Evolutionary conservation across 805 yeast species (phyloP).

Genomic region (Starmerella stellata): DNA sequence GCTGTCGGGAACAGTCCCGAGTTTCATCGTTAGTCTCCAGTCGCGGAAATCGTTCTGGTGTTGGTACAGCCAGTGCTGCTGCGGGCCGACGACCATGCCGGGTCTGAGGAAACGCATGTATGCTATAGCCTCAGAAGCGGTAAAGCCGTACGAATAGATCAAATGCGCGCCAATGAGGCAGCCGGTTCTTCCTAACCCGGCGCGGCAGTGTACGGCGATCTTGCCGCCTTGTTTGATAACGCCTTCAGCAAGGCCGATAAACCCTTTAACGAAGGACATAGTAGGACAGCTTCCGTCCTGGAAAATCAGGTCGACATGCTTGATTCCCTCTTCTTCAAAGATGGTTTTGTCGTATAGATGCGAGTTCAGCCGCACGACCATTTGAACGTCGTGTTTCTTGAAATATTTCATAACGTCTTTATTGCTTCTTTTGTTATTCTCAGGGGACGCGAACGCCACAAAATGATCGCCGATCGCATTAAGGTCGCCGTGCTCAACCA

Average conservation of each 20-base stretch:
- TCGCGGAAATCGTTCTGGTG: conserved; percentile 93
- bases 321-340: conserved; percentile 65
- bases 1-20: conserved; percentile 44
- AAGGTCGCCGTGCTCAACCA: conserved; percentile 94
- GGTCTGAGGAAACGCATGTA: conserved; percentile 93
- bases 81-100: conserved; percentile 99
- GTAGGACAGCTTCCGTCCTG: conserved; percentile 98
- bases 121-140: conserved; percentile 91
- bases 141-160: conserved; percentile 89
- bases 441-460: conserved; percentile 95
- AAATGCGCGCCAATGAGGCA: conserved; percentile 94
- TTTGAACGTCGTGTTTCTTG: conserved; percentile 49
- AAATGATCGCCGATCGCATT: conserved; percentile 82
- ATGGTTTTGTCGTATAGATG: conserved; percentile 74
- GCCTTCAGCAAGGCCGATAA: conserved; percentile 88
- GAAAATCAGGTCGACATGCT: conserved; percentile 87
- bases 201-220: conserved; percentile 97
- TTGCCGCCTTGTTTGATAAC: conserved; percentile 73
- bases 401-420: conserved; percentile 64
- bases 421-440: conserved; percentile 21
- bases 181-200: conserved; percentile 95
- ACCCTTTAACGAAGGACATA: conserved; percentile 76
- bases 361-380: conserved; percentile 83
- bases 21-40: conserved; percentile 82
- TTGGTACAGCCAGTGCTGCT: conserved; percentile 93